phyloP scores from a whole-genome alignment of 768 basidiomycete species.

The Lactarius tabidus region DNA sequence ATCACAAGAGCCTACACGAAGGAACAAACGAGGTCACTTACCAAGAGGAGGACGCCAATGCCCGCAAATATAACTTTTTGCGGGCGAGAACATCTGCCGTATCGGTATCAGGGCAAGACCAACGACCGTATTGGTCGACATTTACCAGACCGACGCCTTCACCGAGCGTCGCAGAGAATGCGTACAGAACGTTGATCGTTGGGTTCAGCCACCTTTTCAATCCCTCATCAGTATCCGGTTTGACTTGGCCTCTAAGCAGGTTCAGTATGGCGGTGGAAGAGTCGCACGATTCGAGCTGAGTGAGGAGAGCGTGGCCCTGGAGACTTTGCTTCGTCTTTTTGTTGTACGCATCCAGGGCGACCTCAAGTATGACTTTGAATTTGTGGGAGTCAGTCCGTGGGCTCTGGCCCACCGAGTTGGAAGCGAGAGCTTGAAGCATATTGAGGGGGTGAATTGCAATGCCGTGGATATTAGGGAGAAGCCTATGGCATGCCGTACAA shows the following conservation, averaged over 20 bases:
- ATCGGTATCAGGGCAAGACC: not conserved
- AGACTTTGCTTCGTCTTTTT: not conserved
- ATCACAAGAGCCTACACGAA: not conserved
- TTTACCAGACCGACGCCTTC: not conserved
- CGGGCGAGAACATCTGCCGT: not conserved
- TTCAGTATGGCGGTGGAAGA: not conserved
- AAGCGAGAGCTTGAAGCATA: not conserved
- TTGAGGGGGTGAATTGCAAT: not conserved
- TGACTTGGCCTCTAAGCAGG: not conserved
- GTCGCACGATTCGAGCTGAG: not conserved
- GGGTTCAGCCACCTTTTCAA: not conserved
- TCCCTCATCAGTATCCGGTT: not conserved
- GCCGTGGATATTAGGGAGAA: not conserved
- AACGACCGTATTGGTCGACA: not conserved
- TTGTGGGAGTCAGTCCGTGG: not conserved
- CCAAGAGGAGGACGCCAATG: not conserved
- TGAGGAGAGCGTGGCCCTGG: not conserved
- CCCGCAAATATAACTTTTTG: not conserved
- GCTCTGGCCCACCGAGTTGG: not conserved
- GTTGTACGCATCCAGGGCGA: not conserved
- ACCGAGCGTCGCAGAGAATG: not conserved
- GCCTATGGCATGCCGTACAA: not conserved
- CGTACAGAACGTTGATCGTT: not conserved
- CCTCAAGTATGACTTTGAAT: not conserved
- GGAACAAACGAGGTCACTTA: not conserved